Evolutionary conservation across 306 rosid genomes (phyloP).

Genomic region (Mimosa pudica): DNA sequence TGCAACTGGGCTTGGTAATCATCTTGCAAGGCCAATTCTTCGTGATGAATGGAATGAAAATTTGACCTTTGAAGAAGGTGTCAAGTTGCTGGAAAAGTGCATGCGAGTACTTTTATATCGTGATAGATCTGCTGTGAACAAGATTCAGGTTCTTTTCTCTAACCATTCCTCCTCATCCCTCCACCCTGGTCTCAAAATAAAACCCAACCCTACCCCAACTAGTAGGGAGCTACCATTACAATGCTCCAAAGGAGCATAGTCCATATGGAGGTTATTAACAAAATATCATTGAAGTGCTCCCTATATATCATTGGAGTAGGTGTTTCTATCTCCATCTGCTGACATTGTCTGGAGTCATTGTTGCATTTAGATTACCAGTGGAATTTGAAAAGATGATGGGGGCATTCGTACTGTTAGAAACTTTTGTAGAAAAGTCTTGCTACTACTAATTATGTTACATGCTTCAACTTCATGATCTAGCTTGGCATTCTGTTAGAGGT

Average conservation of each 20-base stretch:
- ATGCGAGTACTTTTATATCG: slow-evolving; percentile 96
- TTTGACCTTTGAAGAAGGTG: slow-evolving; percentile 87
- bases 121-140: slow-evolving; percentile 86
- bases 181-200: background rate
- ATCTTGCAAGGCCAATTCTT: slow-evolving; percentile 94
- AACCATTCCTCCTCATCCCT: slow-evolving; percentile 9
- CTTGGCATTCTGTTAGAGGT: background rate
- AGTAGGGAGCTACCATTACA: background rate
- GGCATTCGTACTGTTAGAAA: background rate
- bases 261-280: slow-evolving; percentile 4
- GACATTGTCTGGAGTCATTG: background rate
- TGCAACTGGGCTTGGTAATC: slow-evolving; percentile 96
- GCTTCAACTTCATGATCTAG: too few species aligned
- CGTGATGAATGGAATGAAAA: slow-evolving; percentile 96
- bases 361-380: slow-evolving; percentile 21
- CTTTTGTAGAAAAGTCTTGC: too few species aligned
- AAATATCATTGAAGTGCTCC: background rate
- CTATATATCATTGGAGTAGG: slow-evolving; percentile 1
- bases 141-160: slow-evolving; percentile 69
- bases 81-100: slow-evolving; percentile 91
- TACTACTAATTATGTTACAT: too few species aligned
- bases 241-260: slow-evolving; percentile 16
- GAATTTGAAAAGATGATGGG: background rate
- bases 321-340: background rate
- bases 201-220: background rate